Base-by-base conservation (phyloP, 1,284 basidiomycete genomes). In the Wallemia mellicola region DNA sequence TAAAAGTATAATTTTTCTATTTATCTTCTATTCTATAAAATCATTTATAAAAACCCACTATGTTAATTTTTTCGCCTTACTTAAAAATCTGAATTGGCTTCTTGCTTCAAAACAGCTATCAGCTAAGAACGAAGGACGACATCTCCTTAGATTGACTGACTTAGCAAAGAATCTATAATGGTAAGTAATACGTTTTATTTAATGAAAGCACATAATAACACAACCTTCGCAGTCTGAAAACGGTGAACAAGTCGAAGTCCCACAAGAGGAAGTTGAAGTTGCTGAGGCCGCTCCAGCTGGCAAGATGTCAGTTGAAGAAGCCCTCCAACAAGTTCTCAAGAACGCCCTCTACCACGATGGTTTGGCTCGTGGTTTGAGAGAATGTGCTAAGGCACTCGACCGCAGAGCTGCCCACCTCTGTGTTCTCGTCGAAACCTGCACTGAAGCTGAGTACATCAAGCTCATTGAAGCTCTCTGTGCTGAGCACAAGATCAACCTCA, bases 401-500 rank as follows among this genome's bases (percentile, higher is more conserved):
- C 91, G 91, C 76, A 84, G 89, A 68, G 86, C 94, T 79, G 92
- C 92, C 61, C 92, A 96, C 74, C 79, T 98, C 62, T 96, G 92
- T 75, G 91, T 98, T 64, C 83, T 98, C 69, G 89, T 95, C 71
- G 92, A 98, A 81, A 89, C 88, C 63, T 94, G 89, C 78, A 92
- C 85, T 63, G 92, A 96, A 77, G 86, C 89, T 67, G 92, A 95
- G 76, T 96, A 98, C 80, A 85, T 95, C 79, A 96, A 96, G 78
- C 86, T 98, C 76, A 94, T 96, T 67, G 91, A 96, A 76, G 92
- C 91, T 60, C 86, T 96, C 70, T 96, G 92, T 73, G 86, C 87
- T 66, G 91, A 95, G 77, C 87, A 95, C 81, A 89, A 89, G 74
- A 95, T 96, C 76, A 89, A 92, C 79, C 76, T 96, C 65, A 95